Evolutionary conservation across 2,329 filamentous ascomycete species (phyloP), one percentile per base, ranked within the genome.

Genomic region (Didymella sp.): DNA sequence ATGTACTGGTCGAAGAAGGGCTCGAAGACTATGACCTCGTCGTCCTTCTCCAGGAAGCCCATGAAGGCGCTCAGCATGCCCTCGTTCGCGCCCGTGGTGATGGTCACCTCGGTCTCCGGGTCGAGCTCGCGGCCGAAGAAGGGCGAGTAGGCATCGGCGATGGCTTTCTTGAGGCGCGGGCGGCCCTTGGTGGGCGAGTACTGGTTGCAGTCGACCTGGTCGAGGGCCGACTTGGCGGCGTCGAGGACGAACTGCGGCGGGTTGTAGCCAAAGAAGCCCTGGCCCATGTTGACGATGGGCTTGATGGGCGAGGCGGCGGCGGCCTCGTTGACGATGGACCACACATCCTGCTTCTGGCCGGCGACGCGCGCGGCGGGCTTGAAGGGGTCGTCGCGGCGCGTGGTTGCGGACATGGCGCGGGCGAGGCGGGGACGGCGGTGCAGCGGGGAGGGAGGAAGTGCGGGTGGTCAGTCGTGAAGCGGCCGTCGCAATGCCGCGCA

Each of bases 1-100:
- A 99, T 96, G 76, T 98, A 96, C 87, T 99, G 95, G 78, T 99
- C 95, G 75, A 98, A 99, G 80, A 97, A 99, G 11, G 95, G 95
- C 80, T 99, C 95, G 75, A 99, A 97, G 54, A 99, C 85, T 65
- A 99, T 97, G 64, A 97, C 95, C 77, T 99, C 95, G 73, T 99
- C 95, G 12, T 92, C 95, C 1, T 86, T 85, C 77, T 99, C 95
- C 56, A 99, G 87, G 69, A 99, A 99, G 2, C 86, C 95, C 95
- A 99, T 98, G 73, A 99, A 98, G 0, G 93, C 95, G 73, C 91
- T 94, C 63, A 99, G 82, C 92, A 98, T 98, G 69, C 84, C 89
- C 79, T 96, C 91, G 70, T 96, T 96, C 37, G 91, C 91, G 40
- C 91, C 91, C 0, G 94, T 98, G 4, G 95, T 98, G 74, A 99